These are phyloP conservation scores for Turnera subulata DNA, from an alignment of 345 rosid species.

Conservation along the genomic window DNA sequence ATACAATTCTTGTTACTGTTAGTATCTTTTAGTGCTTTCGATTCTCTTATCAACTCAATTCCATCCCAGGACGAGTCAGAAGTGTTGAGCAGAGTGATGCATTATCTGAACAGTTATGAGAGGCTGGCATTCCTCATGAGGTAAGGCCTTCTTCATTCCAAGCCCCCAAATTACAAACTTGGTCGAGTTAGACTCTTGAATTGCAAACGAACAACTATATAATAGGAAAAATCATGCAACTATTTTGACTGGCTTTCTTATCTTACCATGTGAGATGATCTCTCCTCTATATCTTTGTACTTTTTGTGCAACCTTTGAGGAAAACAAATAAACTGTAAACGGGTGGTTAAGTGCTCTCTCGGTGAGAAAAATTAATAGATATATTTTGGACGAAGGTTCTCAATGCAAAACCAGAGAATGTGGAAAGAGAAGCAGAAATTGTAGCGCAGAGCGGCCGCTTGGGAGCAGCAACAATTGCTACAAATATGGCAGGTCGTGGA, in stretches of 20 bases:
- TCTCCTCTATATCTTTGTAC: background rate
- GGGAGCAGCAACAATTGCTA: constrained; percentile 96
- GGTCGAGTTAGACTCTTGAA: background rate
- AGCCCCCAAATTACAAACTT: background rate
- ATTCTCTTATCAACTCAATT: constrained; percentile 13
- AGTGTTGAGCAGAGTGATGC: constrained; percentile 99
- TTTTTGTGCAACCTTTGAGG: background rate
- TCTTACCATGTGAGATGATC: too few species aligned
- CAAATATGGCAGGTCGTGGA: constrained; percentile 99
- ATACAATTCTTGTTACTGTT: too few species aligned
- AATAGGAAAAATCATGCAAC: too few species aligned
- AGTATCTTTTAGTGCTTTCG: background rate
- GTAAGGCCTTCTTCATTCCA: constrained; percentile 31
- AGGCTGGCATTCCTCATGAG: constrained; percentile 92
- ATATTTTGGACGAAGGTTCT: constrained; percentile 58
- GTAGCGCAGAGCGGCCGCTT: constrained; percentile 98
- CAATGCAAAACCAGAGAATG: constrained; percentile 99
- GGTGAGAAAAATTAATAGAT: constrained; percentile 14
- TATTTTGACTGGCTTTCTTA: too few species aligned
- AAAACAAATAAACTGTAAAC: too few species aligned
- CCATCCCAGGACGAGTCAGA: constrained; percentile 83
- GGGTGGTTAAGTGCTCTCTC: too few species aligned
- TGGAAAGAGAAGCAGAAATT: constrained; percentile 99
- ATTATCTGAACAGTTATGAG: constrained; percentile 69
- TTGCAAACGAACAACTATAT: background rate